These are phyloP conservation scores for Wickerhamiella occidentalis DNA, from an alignment of 805 yeast species.

Conservation along the genomic window DNA sequence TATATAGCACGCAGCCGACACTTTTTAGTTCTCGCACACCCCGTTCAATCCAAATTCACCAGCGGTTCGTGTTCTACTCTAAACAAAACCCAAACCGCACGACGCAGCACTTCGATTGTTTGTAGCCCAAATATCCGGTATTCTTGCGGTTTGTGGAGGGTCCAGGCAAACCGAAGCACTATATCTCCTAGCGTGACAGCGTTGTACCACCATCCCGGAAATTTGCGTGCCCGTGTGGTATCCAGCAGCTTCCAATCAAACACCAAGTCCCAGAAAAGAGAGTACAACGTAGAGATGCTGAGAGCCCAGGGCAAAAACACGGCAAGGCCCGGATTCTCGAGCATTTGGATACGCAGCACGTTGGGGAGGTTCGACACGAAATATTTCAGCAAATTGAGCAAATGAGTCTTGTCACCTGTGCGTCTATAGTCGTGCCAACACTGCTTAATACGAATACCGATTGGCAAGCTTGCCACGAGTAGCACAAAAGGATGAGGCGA, in stretches of 20 bases:
- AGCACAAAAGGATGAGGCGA: conserved; percentile 27
- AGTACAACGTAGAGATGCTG: conserved; percentile 57
- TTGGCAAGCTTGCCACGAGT: conserved; percentile 41
- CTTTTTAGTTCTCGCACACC: too few species aligned
- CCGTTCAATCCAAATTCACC: background rate
- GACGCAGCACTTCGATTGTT: conserved; percentile 60
- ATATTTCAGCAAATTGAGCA: conserved; percentile 67
- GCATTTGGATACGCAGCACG: conserved; percentile 16
- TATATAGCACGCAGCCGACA: too few species aligned
- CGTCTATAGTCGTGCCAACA: conserved; percentile 57
- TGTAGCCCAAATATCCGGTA: conserved; percentile 58
- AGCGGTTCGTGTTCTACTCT: conserved; percentile 44
- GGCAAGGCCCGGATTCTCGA: conserved; percentile 9
- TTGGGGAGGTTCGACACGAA: conserved; percentile 17
- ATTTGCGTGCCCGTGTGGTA: conserved; percentile 21
- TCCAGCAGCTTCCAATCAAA: conserved; percentile 73
- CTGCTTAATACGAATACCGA: conserved; percentile 66
- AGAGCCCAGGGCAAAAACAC: conserved; percentile 31
- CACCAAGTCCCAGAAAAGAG: conserved; percentile 79
- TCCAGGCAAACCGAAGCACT: conserved; percentile 64
- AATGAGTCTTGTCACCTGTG: conserved; percentile 42
- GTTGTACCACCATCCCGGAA: conserved; percentile 36
- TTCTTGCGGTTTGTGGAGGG: conserved; percentile 41
- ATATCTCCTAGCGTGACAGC: conserved; percentile 50
- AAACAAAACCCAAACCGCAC: conserved; percentile 84